Evolutionary conservation across 306 rosid species (phyloP), one percentile per base, ranked within the genome.

Genomic region (Morella rubra): DNA sequence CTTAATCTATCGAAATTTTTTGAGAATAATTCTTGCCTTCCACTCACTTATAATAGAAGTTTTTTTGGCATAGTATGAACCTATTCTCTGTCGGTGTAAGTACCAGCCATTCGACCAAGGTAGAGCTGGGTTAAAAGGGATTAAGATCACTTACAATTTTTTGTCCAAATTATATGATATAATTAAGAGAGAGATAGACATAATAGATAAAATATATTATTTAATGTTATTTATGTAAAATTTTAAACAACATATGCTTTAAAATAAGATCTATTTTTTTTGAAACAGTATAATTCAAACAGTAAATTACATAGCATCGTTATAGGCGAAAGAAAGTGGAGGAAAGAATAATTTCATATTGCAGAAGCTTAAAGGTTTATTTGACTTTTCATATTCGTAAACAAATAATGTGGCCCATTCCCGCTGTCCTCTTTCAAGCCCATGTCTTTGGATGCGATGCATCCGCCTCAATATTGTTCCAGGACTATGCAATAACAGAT

Each of bases 201-300:
- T 32, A 32, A 32, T 32, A 2, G 3, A 3, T 32, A 3, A 2
- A 32, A 32, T 0, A 32, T 0, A 32, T 32, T 32, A 32, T 32
- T 32, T 32, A 32, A 32, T 32, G 2, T 32, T 32, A 2, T 32
- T 0, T 0, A 32, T 32, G 3, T 32, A 32, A 32, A 32, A 2
- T 32, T 32, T 32, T 0, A 32, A 0, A 2, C 3, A 32, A 0
- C 3, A 32, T n/a, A n/a, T n/a, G n/a, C n/a, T n/a, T n/a, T n/a
- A n/a, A n/a, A n/a, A n/a, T n/a, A n/a, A n/a, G n/a, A n/a, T n/a
- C n/a, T n/a, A n/a, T n/a, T n/a, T n/a, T n/a, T n/a, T n/a, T n/a
- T n/a, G 32, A 27, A 32, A 32, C 3, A 32, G 3, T 32, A 32
- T 0, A 2, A 2, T 32, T 32, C 3, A 1, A 24, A 2, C 2